Evolutionary conservation across 2,329 filamentous ascomycete species (phyloP), one percentile per base, ranked within the genome.

Genomic region (Venturia asperata): DNA sequence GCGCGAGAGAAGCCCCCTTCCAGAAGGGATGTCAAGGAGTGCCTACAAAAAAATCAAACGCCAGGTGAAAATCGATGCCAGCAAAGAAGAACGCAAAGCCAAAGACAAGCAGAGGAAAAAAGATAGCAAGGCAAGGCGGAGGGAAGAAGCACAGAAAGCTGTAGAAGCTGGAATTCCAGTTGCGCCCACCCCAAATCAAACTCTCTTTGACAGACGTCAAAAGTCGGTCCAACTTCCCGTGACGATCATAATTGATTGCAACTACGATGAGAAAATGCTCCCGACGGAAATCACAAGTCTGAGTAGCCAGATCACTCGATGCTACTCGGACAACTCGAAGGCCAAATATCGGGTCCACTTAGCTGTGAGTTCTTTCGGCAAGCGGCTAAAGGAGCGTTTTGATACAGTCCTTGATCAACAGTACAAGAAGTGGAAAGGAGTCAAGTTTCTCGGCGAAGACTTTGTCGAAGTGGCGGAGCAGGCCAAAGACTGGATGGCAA

Each of bases 191-290:
- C 43, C 62, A 67, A 37, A 58, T 58, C 68, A 61, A 68, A 70
- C 43, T 52, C 65, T 56, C 65, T 68, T 24, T 67, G 70, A 58
- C 70, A 70, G 62, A 55, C 52, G 52, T n/a, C 47, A 65, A 56
- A 73, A 49, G 71, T 70, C 45, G 64, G 67, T 41, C 47, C 63
- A 72, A 74, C 65, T 61, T 68, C 63, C 69, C 71, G 66, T 95
- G 0, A 85, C 90, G 0, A 79, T 99, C 69, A 81, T 99, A 66
- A 79, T 99, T 68, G 94, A 99, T 78, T 97, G 93, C 77, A 87
- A 90, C 69, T 99, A 95, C 74, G 92, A 99, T 74, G 81, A 89
- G 52, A 84, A 92, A 72, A 99, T 99, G 94, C 82, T 82, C 62
- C 89, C 93, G 45, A 88, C 89, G 70, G 94, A 99, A 77, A 81